These are phyloP conservation scores for Boehmeria nivea DNA, from an alignment of 306 rosid genomes.

Conservation along the genomic window DNA sequence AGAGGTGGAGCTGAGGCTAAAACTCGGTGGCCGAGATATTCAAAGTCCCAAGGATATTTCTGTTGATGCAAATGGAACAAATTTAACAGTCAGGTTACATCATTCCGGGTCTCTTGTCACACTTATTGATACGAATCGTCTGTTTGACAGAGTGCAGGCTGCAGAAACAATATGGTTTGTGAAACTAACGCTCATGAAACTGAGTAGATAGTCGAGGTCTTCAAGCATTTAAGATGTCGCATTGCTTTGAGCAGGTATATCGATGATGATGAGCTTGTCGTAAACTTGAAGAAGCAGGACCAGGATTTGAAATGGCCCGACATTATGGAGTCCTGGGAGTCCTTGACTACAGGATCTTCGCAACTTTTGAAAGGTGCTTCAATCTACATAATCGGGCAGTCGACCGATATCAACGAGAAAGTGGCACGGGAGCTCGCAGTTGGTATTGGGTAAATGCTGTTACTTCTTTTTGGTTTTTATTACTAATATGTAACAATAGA, in stretches of 20 bases:
- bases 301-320: slow-evolving; percentile 93
- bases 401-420: slow-evolving; percentile 71
- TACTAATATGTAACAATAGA: too few relatives aligned
- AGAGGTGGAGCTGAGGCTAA: slow-evolving; percentile 74
- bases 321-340: slow-evolving; percentile 81
- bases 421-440: slow-evolving; percentile 86
- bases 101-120: slow-evolving; percentile 52
- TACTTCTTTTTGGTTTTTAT: slow-evolving; percentile 1
- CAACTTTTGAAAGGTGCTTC: slow-evolving; percentile 82
- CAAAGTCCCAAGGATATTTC: slow-evolving; percentile 46
- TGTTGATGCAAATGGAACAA: slow-evolving; percentile 54
- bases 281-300: slow-evolving; percentile 83
- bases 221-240: slow-evolving; percentile 9
- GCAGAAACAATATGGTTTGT: slow-evolving; percentile 89
- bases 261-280: slow-evolving; percentile 78
- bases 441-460: slow-evolving; percentile 63
- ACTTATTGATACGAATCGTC: slow-evolving; percentile 59
- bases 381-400: slow-evolving; percentile 75
- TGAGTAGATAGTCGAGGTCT: not conserved
- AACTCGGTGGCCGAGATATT: slow-evolving; percentile 37
- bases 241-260: slow-evolving; percentile 58
- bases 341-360: slow-evolving; percentile 61
- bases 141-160: slow-evolving; percentile 77
- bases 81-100: slow-evolving; percentile 54
- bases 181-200: slow-evolving; percentile 10